These are phyloP conservation scores for Euphrasia confusa DNA, from an alignment of 257 asterid genomes.

Conservation along the genomic window DNA sequence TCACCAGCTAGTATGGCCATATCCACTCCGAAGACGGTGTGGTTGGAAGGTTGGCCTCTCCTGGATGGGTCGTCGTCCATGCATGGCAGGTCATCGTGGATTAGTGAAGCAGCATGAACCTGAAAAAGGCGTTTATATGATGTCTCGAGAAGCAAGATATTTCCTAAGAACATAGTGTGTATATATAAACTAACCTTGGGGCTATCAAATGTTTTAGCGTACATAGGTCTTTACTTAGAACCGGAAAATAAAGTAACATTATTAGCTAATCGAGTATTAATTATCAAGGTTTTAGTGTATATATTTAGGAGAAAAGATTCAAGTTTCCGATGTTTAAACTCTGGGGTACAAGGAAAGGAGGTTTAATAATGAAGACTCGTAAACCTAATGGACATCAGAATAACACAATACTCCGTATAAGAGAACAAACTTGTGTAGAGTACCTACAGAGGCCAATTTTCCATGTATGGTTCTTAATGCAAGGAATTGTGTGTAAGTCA, in stretches of 20 bases:
- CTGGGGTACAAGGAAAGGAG: not conserved
- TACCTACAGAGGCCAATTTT: not conserved
- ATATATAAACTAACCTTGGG: too few species aligned
- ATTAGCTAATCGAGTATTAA: too few species aligned
- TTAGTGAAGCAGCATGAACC: conserved; percentile 96
- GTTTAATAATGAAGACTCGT: not conserved
- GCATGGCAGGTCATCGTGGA: conserved; percentile 96
- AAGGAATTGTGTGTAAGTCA: too few species aligned
- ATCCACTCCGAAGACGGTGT: conserved; percentile 81
- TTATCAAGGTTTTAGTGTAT: too few species aligned
- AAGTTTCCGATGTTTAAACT: not conserved
- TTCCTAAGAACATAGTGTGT: too few species aligned
- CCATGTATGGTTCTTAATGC: not conserved
- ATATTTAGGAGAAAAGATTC: not conserved
- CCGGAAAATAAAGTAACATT: too few species aligned
- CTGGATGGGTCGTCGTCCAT: conserved; percentile 97
- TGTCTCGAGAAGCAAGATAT: not conserved
- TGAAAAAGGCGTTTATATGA: conserved; percentile 21
- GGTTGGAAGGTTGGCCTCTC: conserved; percentile 89
- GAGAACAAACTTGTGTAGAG: not conserved
- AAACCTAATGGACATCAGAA: not conserved
- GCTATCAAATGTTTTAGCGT: too few species aligned
- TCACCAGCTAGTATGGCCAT: conserved; percentile 98
- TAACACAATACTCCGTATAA: not conserved
- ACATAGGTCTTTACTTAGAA: too few species aligned